Evolutionary conservation across 805 yeast species (phyloP).

Genomic region (Zygoascus ofunaensis): DNA sequence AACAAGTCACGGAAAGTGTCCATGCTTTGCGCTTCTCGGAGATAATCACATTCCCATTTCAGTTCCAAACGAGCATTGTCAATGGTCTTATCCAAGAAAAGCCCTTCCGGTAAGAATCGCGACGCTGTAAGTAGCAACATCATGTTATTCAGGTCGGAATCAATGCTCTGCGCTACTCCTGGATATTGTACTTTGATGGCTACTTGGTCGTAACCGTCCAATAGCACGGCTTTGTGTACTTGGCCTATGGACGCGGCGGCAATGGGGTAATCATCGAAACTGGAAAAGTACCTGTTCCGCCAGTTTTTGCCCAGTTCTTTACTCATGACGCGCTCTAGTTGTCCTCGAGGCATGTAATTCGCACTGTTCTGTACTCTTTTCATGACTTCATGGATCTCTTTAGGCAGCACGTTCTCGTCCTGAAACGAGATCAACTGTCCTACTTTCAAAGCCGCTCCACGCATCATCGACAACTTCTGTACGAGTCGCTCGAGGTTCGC

Average conservation of each 20-base stretch:
- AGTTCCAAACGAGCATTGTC: constrained; percentile 89
- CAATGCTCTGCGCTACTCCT: constrained; percentile 89
- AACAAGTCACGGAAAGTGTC: constrained; percentile 57
- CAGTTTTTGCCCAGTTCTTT: constrained; percentile 71
- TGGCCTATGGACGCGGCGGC: constrained; percentile 98
- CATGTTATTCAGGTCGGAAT: constrained; percentile 84
- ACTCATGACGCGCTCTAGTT: constrained; percentile 65
- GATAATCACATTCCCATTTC: constrained; percentile 96
- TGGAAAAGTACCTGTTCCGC: constrained; percentile 55
- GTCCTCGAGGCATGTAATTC: constrained; percentile 92
- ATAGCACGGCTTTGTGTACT: constrained; percentile 71
- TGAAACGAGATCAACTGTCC: constrained; percentile 98
- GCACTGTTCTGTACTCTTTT: constrained; percentile 88
- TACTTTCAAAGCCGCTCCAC: constrained; percentile 96
- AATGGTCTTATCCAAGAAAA: constrained; percentile 83
- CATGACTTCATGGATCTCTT: constrained; percentile 72
- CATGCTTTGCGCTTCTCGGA: constrained; percentile 75
- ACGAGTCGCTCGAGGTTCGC: constrained; percentile 82
- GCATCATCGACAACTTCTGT: constrained; percentile 79
- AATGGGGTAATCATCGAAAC: constrained; percentile 80
- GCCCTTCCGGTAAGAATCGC: constrained; percentile 77
- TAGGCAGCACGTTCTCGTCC: constrained; percentile 75
- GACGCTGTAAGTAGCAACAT: constrained; percentile 79
- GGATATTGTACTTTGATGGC: constrained; percentile 97
- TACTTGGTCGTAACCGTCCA: constrained; percentile 52